These are phyloP conservation scores for Arthroderma uncinatum DNA, from an alignment of 2,329 filamentous ascomycete species.

Conservation along the genomic window DNA sequence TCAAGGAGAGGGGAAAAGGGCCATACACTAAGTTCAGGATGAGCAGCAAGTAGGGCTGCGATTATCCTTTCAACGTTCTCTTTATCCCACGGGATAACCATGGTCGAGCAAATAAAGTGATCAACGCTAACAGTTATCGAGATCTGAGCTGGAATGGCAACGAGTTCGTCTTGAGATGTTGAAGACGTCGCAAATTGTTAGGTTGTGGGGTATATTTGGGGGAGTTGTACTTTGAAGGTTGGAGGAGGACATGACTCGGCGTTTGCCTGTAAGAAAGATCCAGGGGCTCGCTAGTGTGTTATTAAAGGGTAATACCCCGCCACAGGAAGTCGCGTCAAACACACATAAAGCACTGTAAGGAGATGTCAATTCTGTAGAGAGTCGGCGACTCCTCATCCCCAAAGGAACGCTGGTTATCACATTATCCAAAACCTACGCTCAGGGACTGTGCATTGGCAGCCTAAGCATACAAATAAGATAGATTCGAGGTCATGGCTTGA, in stretches of 20 bases:
- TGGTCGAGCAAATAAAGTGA: neutral
- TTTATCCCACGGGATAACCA: constrained; percentile 23
- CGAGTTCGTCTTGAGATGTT: no score
- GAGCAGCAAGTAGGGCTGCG: constrained; percentile 21
- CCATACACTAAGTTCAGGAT: constrained; percentile 21
- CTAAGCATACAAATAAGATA: no score
- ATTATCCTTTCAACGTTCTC: constrained; percentile 21
- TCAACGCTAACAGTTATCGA: no score
- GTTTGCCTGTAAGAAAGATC: neutral
- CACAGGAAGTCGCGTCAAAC: neutral
- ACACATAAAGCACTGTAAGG: neutral
- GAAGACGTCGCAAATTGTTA: neutral
- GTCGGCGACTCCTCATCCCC: no score
- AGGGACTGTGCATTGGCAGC: no score
- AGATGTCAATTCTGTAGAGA: no score
- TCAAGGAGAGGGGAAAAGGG: neutral
- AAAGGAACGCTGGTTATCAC: no score
- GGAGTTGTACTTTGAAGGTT: neutral
- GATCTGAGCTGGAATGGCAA: no score
- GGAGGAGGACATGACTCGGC: neutral
- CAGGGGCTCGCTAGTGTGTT: neutral
- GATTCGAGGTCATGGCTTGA: no score
- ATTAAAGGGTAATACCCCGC: neutral
- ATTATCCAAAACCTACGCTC: no score
- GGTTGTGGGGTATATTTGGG: neutral